Conservation (phyloP, 83 land plant species). For the Picea abies region DNA sequence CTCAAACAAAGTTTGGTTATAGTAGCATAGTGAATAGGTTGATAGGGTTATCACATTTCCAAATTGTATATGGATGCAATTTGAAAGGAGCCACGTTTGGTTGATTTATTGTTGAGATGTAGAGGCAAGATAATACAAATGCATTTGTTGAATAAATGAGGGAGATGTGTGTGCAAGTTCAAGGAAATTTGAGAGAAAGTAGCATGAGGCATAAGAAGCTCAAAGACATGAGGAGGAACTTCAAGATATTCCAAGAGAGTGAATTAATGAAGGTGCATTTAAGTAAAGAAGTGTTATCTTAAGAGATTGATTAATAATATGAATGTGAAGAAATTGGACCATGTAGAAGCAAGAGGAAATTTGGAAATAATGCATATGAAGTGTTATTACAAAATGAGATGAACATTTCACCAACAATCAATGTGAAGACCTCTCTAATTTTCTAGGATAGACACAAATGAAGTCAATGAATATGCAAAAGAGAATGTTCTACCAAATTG, state of each 20-base stretch:
- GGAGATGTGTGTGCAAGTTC: background rate
- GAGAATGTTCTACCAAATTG: too few species aligned
- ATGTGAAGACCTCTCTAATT: too few species aligned
- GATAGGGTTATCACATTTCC: background rate
- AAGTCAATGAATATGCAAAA: too few species aligned
- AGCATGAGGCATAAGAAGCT: background rate
- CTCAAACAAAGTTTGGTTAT: background rate
- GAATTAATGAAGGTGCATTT: background rate
- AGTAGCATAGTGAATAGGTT: background rate
- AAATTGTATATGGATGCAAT: background rate
- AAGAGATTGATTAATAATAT: background rate
- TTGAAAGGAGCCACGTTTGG: background rate
- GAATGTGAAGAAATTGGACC: background rate
- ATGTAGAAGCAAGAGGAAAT: background rate
- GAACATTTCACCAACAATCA: background rate
- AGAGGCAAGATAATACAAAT: background rate
- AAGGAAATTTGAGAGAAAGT: background rate
- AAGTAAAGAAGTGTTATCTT: background rate
- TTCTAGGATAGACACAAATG: too few species aligned
- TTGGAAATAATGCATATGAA: too few species aligned
- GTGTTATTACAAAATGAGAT: too few species aligned
- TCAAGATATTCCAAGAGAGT: background rate
- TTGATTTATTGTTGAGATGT: background rate
- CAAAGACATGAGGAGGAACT: background rate
- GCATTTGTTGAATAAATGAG: background rate